A percentile compares a stretch with the other conserved stretches of the same genome.
phyloP scores from a whole-genome alignment of 352 stramenopile genomes.

The Pythium scleroteichum region DNA sequence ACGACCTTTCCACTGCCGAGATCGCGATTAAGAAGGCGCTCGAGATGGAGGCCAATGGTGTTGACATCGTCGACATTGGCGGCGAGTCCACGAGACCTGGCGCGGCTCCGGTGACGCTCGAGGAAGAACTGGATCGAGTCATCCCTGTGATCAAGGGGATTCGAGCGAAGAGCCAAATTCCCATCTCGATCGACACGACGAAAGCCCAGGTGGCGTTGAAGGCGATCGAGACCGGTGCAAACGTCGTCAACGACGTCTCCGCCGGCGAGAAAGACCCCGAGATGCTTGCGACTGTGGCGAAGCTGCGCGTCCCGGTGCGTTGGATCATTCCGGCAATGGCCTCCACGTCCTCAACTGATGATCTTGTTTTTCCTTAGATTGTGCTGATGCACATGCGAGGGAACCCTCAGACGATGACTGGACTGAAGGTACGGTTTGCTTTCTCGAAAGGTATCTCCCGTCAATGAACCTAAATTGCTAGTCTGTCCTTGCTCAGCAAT shows the following conservation, averaged over 20 bases:
- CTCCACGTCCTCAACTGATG: background rate
- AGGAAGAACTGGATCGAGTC: constrained; percentile 91
- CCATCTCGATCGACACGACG: constrained; percentile 97
- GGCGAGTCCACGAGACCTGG: constrained; percentile 98
- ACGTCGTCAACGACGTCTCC: constrained; percentile 98
- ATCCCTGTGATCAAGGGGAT: constrained; percentile 95
- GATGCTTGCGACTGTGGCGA: constrained; percentile 91
- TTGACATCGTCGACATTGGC: constrained; percentile 97
- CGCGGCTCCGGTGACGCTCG: constrained; percentile 79
- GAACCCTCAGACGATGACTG: constrained; percentile 95
- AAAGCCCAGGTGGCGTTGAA: constrained; percentile 89
- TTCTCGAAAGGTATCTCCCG: too few species aligned
- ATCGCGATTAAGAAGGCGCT: constrained; percentile 82
- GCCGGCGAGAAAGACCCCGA: constrained; percentile 89
- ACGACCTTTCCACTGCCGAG: constrained; percentile 43
- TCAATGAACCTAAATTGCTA: too few species aligned
- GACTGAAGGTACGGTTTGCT: constrained; percentile 48
- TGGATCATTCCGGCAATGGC: background rate
- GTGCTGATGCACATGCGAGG: constrained; percentile 98
- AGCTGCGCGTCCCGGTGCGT: constrained; percentile 79
- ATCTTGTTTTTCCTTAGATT: constrained; percentile 55
- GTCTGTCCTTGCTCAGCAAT: constrained; percentile 57
- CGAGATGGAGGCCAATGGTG: constrained; percentile 89
- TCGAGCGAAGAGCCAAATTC: constrained; percentile 62
- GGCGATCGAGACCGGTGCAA: constrained; percentile 92